Percentiles rank a stretch among this genome's conserved stretches.
Evolutionary conservation across 2,329 filamentous ascomycete species (phyloP).

Genomic region (Corynespora cassiicola): DNA sequence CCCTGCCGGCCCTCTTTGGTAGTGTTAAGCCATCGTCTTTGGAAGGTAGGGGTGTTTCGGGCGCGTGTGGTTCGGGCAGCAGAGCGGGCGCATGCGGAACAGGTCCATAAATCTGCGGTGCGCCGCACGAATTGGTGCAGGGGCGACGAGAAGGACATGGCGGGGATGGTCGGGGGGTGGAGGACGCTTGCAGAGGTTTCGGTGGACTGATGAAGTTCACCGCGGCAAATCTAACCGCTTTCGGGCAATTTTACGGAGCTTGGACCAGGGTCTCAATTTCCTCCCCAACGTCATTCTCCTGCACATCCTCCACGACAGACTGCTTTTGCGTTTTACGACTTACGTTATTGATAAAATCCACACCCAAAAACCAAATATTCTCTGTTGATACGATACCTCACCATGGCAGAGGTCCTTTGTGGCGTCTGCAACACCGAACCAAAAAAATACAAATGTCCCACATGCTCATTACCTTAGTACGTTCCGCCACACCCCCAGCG

Average conservation of each 20-base stretch:
- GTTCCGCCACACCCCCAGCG: conserved; percentile 9
- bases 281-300: conserved; percentile 12
- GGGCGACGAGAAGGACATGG: conserved; percentile 36
- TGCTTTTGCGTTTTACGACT: no score
- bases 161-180: conserved; percentile 10
- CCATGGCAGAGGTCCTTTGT: conserved; percentile 45
- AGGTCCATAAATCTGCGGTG: conserved; percentile 42
- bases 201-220: conserved; percentile 28
- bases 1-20: conserved; percentile 37
- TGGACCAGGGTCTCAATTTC: conserved; percentile 8
- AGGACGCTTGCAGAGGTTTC: conserved; percentile 23
- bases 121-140: conserved; percentile 24
- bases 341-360: not conserved
- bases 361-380: not conserved
- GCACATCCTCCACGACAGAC: no score
- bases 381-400: no score
- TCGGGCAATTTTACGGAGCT: conserved; percentile 19
- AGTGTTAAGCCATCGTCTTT: conserved; percentile 41
- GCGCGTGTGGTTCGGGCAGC: conserved; percentile 19
- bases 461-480: conserved; percentile 55
- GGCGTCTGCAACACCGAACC: conserved; percentile 51
- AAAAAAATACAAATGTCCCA: conserved; percentile 60
- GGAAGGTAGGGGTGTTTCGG: conserved; percentile 22
- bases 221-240: conserved; percentile 38
- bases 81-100: conserved; percentile 43